phyloP scores from a whole-genome alignment of 2,329 filamentous ascomycete species.

The Phaeosphaeria sp. region DNA sequence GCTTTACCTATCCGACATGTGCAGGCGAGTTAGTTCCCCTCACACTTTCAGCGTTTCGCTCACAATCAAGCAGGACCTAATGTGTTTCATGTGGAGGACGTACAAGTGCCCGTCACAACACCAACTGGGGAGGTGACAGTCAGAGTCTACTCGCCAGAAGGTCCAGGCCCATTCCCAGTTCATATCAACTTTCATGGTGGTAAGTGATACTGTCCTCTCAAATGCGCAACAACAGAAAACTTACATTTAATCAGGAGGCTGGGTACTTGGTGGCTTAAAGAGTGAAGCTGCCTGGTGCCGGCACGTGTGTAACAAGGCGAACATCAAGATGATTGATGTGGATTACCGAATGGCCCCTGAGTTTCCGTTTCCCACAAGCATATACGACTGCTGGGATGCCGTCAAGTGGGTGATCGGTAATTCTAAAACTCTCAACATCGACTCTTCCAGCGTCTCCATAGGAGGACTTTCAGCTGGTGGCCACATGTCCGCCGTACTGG shows the following conservation, averaged over 20 bases:
- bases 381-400: conserved; percentile 58
- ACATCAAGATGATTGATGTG: conserved; percentile 43
- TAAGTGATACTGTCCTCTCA: background rate
- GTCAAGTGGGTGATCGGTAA: conserved; percentile 46
- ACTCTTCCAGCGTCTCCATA: conserved; percentile 44
- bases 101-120: conserved; percentile 9
- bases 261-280: conserved; percentile 17
- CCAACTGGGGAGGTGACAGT: conserved; percentile 11
- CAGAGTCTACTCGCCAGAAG: conserved; percentile 14
- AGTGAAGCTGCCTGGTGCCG: conserved; percentile 20
- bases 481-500: conserved; percentile 27
- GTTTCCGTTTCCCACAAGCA: conserved; percentile 55
- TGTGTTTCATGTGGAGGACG: conserved; percentile 14
- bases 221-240: background rate
- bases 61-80: conserved; percentile 5
- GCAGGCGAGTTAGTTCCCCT: conserved; percentile 2
- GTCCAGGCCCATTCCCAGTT: conserved; percentile 12
- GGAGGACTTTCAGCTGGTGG: conserved; percentile 58
- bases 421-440: conserved; percentile 15
- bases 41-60: background rate
- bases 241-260: conserved; percentile 9
- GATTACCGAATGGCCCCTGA: conserved; percentile 62
- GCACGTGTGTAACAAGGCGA: conserved; percentile 16
- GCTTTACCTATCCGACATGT: conserved; percentile 21
- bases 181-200: conserved; percentile 17